Conservation (phyloP, 2,329 filamentous ascomycete genomes). For the Thielaviopsis euricoi region DNA sequence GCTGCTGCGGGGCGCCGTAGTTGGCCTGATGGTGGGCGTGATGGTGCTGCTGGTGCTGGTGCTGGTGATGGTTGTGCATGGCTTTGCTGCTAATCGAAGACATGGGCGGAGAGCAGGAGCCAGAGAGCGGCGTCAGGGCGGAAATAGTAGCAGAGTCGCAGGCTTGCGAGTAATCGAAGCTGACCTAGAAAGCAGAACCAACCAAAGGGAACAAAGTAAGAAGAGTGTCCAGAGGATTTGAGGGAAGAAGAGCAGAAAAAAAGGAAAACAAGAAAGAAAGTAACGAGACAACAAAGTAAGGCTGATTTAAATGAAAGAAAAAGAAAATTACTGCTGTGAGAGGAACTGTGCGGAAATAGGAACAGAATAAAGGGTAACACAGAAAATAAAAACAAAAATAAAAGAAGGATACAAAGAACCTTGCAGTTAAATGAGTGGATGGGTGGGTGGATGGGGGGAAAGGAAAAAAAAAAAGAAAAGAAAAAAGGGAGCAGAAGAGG, state of each 20-base stretch:
- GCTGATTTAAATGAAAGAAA: neutral
- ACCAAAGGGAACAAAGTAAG: conserved; percentile 14
- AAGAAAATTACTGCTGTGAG: neutral
- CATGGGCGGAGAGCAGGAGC: conserved; percentile 21
- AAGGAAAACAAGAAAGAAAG: neutral
- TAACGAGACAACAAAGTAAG: neutral
- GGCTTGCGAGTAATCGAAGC: conserved; percentile 22
- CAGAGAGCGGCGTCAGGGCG: conserved; percentile 30
- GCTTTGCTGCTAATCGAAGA: conserved; percentile 21
- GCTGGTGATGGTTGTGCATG: conserved; percentile 8
- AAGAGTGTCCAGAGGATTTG: conserved; percentile 11
- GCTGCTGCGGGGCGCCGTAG: conserved; percentile 22
- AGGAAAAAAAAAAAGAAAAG: neutral
- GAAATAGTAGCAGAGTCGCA: conserved; percentile 17
- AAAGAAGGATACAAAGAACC: neutral
- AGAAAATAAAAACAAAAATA: neutral
- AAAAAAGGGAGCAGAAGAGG: neutral
- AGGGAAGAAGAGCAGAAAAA: neutral
- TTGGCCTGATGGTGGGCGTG: neutral
- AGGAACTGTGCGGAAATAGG: neutral
- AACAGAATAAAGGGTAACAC: neutral
- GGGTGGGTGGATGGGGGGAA: neutral
- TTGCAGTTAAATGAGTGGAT: neutral
- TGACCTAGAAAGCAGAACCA: conserved; percentile 17
- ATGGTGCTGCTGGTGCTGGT: conserved; percentile 2